phyloP scores from a whole-genome alignment of 306 rosid genomes.

The Trichosanthes cucumerina region DNA sequence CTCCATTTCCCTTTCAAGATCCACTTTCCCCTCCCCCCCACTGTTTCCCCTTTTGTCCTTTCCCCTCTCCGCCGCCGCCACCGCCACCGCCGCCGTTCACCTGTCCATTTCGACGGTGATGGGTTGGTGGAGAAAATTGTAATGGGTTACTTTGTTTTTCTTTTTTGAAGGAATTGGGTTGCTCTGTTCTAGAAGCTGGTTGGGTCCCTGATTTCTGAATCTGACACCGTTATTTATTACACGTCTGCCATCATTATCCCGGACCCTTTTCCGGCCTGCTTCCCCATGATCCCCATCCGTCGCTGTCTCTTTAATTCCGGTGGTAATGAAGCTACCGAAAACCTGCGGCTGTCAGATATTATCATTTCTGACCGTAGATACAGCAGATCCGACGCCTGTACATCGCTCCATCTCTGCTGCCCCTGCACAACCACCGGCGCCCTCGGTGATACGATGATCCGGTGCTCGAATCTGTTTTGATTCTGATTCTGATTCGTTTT shows the following conservation, averaged over 20 bases:
- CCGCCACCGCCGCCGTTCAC: not conserved
- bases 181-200: slow-evolving; percentile 9
- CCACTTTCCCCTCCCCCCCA: not conserved
- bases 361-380: slow-evolving; percentile 75
- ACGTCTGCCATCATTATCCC: slow-evolving; percentile 19
- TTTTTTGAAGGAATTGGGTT: not conserved
- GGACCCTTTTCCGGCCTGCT: slow-evolving; percentile 8
- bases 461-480: slow-evolving; percentile 43
- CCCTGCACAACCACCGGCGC: not conserved
- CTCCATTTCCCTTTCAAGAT: not conserved
- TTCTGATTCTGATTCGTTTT: slow-evolving; percentile 8
- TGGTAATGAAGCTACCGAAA: slow-evolving; percentile 17
- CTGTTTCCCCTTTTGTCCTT: not conserved
- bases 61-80: not conserved
- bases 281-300: slow-evolving; percentile 9
- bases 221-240: slow-evolving; percentile 27
- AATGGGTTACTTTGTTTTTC: not conserved
- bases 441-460: slow-evolving; percentile 62
- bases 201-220: slow-evolving; percentile 76
- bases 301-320: slow-evolving; percentile 6
- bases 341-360: slow-evolving; percentile 29
- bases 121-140: not conserved
- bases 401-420: slow-evolving; percentile 76
- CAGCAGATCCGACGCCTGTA: slow-evolving; percentile 50
- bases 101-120: slow-evolving; percentile 12